Base-by-base conservation (phyloP, 2,329 filamentous ascomycete species). In the Aureobasidium namibiae region DNA sequence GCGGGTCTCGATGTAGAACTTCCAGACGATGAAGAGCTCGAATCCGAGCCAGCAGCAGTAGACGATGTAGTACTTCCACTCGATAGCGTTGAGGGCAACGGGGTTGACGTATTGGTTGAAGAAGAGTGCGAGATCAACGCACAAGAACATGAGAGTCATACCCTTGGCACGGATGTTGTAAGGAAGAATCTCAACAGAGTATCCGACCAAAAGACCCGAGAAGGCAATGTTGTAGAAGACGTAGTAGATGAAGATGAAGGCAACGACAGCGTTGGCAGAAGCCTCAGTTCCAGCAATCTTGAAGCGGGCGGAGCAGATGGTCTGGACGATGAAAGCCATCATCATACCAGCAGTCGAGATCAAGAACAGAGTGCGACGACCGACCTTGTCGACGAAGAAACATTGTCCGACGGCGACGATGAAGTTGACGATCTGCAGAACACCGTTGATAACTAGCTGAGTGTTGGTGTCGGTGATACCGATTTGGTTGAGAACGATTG, bases 401-500 rank as follows among this genome's bases (percentile, higher is more conserved):
- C 67, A 68, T 38, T 66, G 63, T 52, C 68, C 64, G 61, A 83
- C 76, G 11, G 83, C 82, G 6, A 81, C 77, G 45, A 86, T 76
- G 7, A 79, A 79, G 59, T 82, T 82, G 63, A 84, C 82, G 64
- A 84, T 85, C 68, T 85, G 84, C 65, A 86, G 78, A 57, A 68
- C 65, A 44, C 73, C 73, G 60, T 77, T 77, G 65, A 78, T 75
- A 34, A 73, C 63, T 2, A 74, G 68, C 63, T 76, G 73, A 14
- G 68, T 70, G 60, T 68, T 66, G 42, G 65, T 61, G 57, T 68
- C 65, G 31, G 66, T 72, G 61, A 74, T 68, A 38, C 72, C 72
- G 41, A 73, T 69, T n/a, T 62, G 58, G 44, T 72, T 63, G 46
- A 74, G 62, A 29, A 73, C 68, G 23, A 69, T 50, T 34, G 66